These are phyloP conservation scores for Eucalyptus erythrocorys DNA, from an alignment of 345 rosid species.

Conservation along the genomic window DNA sequence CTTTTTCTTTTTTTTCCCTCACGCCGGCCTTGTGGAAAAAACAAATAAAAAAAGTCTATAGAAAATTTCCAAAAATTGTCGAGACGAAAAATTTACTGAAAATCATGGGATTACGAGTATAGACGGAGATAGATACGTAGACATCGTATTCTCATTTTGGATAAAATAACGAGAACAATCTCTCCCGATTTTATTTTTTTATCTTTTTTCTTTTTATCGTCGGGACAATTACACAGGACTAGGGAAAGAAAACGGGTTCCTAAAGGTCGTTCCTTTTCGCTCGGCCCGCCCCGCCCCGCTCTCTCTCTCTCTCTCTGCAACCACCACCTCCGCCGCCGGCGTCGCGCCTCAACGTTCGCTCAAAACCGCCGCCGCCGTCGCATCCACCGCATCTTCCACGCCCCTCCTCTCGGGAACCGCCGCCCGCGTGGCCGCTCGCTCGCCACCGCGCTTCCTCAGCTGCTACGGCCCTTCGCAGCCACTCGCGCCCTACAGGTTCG, in stretches of 20 bases:
- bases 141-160: background rate
- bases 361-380: background rate
- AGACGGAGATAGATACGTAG: background rate
- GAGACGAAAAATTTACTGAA: background rate
- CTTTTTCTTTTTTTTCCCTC: background rate
- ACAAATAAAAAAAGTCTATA: no score
- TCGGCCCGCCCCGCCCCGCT: background rate
- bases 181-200: background rate
- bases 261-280: background rate
- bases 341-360: background rate
- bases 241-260: background rate
- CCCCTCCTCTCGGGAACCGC: background rate
- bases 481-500: background rate
- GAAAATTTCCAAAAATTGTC: background rate
- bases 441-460: background rate
- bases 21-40: rapidly evolving
- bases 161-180: background rate
- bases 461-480: background rate
- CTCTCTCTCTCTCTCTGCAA: background rate
- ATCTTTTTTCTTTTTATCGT: background rate
- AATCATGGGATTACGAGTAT: background rate
- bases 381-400: background rate
- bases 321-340: background rate
- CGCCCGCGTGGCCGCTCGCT: background rate
- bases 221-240: background rate